Conservation (phyloP, 2,329 filamentous ascomycete species). For the Penicillium sp. region DNA sequence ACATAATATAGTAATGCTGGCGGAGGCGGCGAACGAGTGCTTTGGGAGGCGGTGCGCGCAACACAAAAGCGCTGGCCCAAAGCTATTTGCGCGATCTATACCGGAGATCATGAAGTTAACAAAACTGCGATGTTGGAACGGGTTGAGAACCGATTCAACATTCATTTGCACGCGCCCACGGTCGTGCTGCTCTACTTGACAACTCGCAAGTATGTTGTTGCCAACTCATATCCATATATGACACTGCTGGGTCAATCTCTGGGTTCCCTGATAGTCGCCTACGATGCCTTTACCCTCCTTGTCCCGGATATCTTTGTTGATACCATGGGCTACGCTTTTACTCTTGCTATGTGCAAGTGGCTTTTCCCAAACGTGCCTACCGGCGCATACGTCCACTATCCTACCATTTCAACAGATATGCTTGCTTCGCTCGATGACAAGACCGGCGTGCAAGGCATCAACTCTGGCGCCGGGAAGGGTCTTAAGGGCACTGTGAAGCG, state of each 20-base stretch:
- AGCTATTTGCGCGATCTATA: slow-evolving; percentile 90
- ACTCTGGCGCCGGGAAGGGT: slow-evolving; percentile 80
- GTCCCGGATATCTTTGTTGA: slow-evolving; percentile 94
- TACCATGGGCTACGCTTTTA: slow-evolving; percentile 97
- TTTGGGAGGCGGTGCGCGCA: slow-evolving; percentile 93
- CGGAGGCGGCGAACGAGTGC: slow-evolving; percentile 90
- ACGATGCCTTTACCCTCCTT: slow-evolving; percentile 89
- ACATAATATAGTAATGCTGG: slow-evolving; percentile 75
- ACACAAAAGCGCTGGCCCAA: slow-evolving; percentile 88
- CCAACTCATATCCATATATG: slow-evolving; percentile 86
- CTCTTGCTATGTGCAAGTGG: slow-evolving; percentile 78
- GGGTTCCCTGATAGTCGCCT: slow-evolving; percentile 83
- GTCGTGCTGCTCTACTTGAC: slow-evolving; percentile 89
- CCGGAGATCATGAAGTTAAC: slow-evolving; percentile 86
- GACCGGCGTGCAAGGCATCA: slow-evolving; percentile 71
- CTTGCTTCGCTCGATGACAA: slow-evolving; percentile 75
- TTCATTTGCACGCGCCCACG: slow-evolving; percentile 79
- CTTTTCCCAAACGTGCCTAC: slow-evolving; percentile 82
- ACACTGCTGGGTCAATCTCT: slow-evolving; percentile 93
- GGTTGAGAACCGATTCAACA: slow-evolving; percentile 89
- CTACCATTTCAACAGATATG: slow-evolving; percentile 98
- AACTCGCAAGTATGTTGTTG: slow-evolving; percentile 82
- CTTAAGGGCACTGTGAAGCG: slow-evolving; percentile 72
- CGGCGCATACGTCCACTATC: slow-evolving; percentile 95
- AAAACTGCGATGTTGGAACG: slow-evolving; percentile 78